Percentiles rank a stretch among this genome's conserved stretches.
Conservation (phyloP, 2,329 filamentous ascomycete genomes). For the Penicillium sp. region DNA sequence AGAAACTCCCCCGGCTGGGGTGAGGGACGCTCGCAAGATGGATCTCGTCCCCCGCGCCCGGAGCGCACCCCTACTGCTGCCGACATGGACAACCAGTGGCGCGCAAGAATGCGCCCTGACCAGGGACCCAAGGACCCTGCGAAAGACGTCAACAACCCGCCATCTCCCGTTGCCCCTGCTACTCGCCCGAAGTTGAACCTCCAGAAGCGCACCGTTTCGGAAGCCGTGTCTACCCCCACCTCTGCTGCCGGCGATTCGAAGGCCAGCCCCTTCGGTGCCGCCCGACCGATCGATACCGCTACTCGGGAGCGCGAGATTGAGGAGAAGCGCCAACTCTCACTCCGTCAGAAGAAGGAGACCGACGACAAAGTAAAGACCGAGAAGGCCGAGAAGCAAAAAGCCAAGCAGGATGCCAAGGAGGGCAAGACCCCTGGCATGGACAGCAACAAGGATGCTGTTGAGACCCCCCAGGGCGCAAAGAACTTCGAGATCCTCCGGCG, state of each 20-base stretch:
- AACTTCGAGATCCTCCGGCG: slow-evolving; percentile 58
- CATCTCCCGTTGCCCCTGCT: slow-evolving; percentile 57
- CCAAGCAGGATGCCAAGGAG: slow-evolving; percentile 50
- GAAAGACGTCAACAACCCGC: slow-evolving; percentile 68
- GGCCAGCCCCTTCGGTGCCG: slow-evolving; percentile 88
- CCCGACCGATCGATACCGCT: slow-evolving; percentile 89
- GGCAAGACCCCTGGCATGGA: slow-evolving; percentile 37
- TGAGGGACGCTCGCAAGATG: slow-evolving; percentile 65
- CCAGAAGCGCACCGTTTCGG: slow-evolving; percentile 84
- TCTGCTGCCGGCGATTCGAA: slow-evolving; percentile 63
- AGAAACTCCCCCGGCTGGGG: slow-evolving; percentile 73
- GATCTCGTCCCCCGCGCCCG: slow-evolving; percentile 73
- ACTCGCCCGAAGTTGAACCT: slow-evolving; percentile 81
- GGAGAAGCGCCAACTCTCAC: slow-evolving; percentile 71
- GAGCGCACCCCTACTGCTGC: slow-evolving; percentile 78
- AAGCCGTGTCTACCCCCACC: slow-evolving; percentile 55
- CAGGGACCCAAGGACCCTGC: slow-evolving; percentile 67
- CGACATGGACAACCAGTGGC: slow-evolving; percentile 92
- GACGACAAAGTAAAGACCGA: slow-evolving; percentile 38
- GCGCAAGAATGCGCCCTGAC: slow-evolving; percentile 85
- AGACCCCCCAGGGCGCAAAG: slow-evolving; percentile 45
- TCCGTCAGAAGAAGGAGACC: slow-evolving; percentile 79
- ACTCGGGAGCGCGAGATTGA: slow-evolving; percentile 85
- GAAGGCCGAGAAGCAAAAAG: slow-evolving; percentile 67
- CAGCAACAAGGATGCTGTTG: slow-evolving; percentile 42